Evolutionary conservation across 2,329 filamentous ascomycete species (phyloP).

Genomic region (Teratosphaeria gauchensis): DNA sequence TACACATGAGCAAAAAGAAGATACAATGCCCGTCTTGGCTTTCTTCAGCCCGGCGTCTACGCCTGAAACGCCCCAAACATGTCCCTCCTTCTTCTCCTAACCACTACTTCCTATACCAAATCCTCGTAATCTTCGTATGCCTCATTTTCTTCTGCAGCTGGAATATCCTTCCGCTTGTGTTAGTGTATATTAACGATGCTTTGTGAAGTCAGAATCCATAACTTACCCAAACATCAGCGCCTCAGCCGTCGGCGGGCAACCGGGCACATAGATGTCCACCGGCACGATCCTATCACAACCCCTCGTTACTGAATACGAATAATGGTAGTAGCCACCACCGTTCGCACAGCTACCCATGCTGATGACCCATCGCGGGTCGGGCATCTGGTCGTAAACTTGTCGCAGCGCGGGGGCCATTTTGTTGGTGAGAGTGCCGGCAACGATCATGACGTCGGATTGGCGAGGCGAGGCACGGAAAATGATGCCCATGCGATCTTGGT

Average conservation of each 20-base stretch:
- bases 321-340: slow-evolving; percentile 76
- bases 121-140: slow-evolving; percentile 42
- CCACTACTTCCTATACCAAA: slow-evolving; percentile 45
- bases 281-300: slow-evolving; percentile 70
- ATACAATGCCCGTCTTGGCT: background rate
- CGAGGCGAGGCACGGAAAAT: slow-evolving; percentile 83
- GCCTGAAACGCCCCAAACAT: background rate
- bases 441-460: slow-evolving; percentile 88
- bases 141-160: slow-evolving; percentile 70
- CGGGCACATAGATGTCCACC: slow-evolving; percentile 71
- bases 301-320: slow-evolving; percentile 66
- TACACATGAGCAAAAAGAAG: background rate
- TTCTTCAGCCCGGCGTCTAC: background rate
- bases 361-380: slow-evolving; percentile 75
- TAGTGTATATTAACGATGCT: background rate
- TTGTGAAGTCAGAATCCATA: background rate
- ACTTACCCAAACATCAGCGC: slow-evolving; percentile 41
- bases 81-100: background rate
- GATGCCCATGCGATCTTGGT: slow-evolving; percentile 79
- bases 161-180: slow-evolving; percentile 42
- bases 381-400: slow-evolving; percentile 91
- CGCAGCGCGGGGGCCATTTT: slow-evolving; percentile 86
- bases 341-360: slow-evolving; percentile 80
- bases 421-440: slow-evolving; percentile 85
- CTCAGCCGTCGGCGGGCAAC: slow-evolving; percentile 50